Evolutionary conservation across 257 asterid genomes (phyloP), one percentile per base, ranked within the genome.

Genomic region (Forsythia suspensa): DNA sequence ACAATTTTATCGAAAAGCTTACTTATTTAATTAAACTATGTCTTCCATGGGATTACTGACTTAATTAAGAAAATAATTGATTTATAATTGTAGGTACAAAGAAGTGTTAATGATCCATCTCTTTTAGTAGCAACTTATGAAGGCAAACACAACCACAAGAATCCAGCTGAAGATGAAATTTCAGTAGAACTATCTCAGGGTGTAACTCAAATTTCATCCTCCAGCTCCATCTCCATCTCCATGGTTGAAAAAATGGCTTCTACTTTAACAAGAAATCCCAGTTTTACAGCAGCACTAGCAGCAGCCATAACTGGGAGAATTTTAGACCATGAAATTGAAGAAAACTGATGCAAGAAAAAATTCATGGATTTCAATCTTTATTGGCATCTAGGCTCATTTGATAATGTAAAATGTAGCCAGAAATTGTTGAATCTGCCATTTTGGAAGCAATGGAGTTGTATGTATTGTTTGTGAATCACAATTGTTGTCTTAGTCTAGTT

Each of bases 61-160:
- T 57, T n/a, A 57, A 16, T 8, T n/a, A 36, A 18, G 66, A 10
- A 24, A 21, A 20, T 13, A 21, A 8, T 71, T 61, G 21, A 3
- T 44, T 42, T 39, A 21, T 63, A 24, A 18, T 51, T 87, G 4
- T 67, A 92, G 97, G 97, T 93, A 21, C 98, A 93, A 85, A 89
- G 88, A 82, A 93, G 97, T 77, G 81, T 85, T 1, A 83, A 68
- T 29, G 94, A 93, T 90, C 84, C 94, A 80, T 82, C 88, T 21
- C 76, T 91, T 73, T 75, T 93, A 80, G 92, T 89, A 51, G 97
- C 88, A 15, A 88, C 87, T 16, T 93, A 93, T 37, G 97, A 93
- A 80, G 97, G 98, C 24, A 88, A 87, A 1, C 98, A 93, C 89
- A 83, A 89, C 83, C 98, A 93, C 85, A 86, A 72, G 67, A 84